Base-by-base conservation (phyloP, 371 early-diverging fungal species). In the Apophysomyces sp. region DNA sequence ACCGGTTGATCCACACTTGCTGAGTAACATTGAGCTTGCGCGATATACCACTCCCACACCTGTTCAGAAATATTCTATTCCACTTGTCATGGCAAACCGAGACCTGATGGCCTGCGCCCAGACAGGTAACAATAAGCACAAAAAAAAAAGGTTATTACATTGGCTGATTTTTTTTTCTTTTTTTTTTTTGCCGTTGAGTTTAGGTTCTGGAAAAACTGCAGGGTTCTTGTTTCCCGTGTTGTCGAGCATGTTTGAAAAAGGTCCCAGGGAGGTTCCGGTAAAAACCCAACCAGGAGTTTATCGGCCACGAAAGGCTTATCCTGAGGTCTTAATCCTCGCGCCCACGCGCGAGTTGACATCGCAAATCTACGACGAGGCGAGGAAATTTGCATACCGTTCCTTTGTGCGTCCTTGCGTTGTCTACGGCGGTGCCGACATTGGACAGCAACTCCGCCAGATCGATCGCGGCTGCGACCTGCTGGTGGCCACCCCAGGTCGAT, bases 341-440 rank as follows among this genome's bases (percentile, higher is more conserved):
- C 97, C 96, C 1, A 99, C 99, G 2, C 93, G 99, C 67, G 99
- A 99, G 78, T 84, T 99, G 62, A 95, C 98, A 18, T 87, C 88
- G 51, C 99, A 99, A 81, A 98, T 96, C 68, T 82, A 86, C 73
- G 87, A 86, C 44, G 76, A 91, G 74, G 87, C 89, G 5, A 76
- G 83, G 62, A 89, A 89, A 68, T 96, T 95, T 74, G 91, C 93
- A 39, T 86, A 87, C 70, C 86, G 89, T 62, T 93, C 94, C 40
- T 90, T 91, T 81, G 91, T 97, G 58, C 89, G 89, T 61, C 90
- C 94, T 56, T 89, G 90, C 65, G 94, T 94, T 61, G 87, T 95
- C 21, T 94, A 98, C 65, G 98, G 94, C 71, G 99, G 99, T 62
- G 96, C 94, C 13, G 90, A 94, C 65, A 89, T 92, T 51, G 91